Percentiles rank a stretch among this genome's conserved stretches.
Evolutionary conservation across 768 basidiomycete species (phyloP).

Genomic region (Plicaturopsis crispa): DNA sequence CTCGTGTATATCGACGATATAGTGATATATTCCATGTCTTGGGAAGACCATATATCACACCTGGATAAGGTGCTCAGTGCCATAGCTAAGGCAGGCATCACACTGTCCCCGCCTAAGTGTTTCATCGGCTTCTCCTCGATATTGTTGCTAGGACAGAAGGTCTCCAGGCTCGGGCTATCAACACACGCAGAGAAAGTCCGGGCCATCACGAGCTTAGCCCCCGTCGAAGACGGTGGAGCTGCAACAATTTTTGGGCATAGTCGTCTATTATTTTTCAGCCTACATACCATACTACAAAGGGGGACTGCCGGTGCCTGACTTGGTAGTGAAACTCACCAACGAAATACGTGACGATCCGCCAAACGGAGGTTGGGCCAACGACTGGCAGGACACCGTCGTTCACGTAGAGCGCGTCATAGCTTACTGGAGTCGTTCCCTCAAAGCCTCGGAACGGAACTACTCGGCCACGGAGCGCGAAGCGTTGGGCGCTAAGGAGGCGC

Average conservation of each 20-base stretch:
- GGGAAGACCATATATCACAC: slow-evolving; percentile 23
- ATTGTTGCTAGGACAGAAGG: slow-evolving; percentile 14
- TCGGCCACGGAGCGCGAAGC: slow-evolving; percentile 32
- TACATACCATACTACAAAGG: slow-evolving; percentile 28
- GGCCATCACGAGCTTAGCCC: slow-evolving; percentile 11
- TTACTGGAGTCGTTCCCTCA: slow-evolving; percentile 22
- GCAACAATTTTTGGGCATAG: slow-evolving; percentile 28
- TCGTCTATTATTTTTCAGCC: slow-evolving; percentile 28
- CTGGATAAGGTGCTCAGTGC: slow-evolving; percentile 20
- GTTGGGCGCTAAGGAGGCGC: slow-evolving; percentile 26
- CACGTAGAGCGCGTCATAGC: slow-evolving; percentile 22
- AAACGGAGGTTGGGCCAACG: slow-evolving; percentile 16
- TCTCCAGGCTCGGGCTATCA: slow-evolving; percentile 12
- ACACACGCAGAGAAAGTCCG: slow-evolving; percentile 15
- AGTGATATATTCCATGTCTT: slow-evolving; percentile 21
- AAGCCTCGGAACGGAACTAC: slow-evolving; percentile 27
- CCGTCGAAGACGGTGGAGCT: slow-evolving; percentile 18
- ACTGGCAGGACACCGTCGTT: slow-evolving; percentile 23
- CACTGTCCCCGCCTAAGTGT: slow-evolving; percentile 16
- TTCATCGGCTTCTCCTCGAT: slow-evolving; percentile 13
- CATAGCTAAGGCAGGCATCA: slow-evolving; percentile 18
- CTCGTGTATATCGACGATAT: slow-evolving; percentile 38
- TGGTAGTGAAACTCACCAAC: slow-evolving; percentile 13
- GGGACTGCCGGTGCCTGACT: slow-evolving; percentile 14
- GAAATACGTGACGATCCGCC: slow-evolving; percentile 12